Evolutionary conservation across 805 yeast genomes (phyloP).

Genomic region (Candida sakaeoensis): DNA sequence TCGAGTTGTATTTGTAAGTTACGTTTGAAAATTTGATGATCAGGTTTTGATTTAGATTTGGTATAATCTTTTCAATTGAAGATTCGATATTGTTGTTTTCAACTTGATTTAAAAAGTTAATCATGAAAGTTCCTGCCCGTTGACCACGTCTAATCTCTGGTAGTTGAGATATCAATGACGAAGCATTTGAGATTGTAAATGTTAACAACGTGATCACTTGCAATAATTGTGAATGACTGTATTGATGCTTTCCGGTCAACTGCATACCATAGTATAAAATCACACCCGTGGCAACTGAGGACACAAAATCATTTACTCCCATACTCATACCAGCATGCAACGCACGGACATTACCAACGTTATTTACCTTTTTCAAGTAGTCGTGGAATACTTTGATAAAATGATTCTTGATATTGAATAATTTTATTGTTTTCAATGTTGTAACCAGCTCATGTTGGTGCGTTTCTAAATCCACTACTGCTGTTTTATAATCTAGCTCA

Average conservation of each 20-base stretch:
- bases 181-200: constrained; percentile 67
- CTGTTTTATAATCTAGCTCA: constrained; percentile 59
- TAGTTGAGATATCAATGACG: constrained; percentile 55
- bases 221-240: constrained; percentile 55
- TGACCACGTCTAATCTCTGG: constrained; percentile 82
- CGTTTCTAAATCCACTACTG: constrained; percentile 53
- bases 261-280: constrained; percentile 77
- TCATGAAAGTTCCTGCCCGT: constrained; percentile 56
- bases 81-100: constrained; percentile 26
- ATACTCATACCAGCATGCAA: constrained; percentile 63
- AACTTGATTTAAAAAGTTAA: constrained; percentile 27
- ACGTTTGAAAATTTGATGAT: constrained; percentile 43
- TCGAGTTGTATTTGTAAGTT: constrained; percentile 46
- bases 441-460: constrained; percentile 48
- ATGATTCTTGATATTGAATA: constrained; percentile 47
- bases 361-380: constrained; percentile 27
- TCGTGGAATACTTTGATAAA: constrained; percentile 40
- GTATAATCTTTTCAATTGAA: constrained; percentile 19
- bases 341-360: constrained; percentile 50
- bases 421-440: constrained; percentile 62
- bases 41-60: constrained; percentile 3
- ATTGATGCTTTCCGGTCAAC: constrained; percentile 58
- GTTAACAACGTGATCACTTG: constrained; percentile 68
- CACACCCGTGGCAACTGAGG: constrained; percentile 63
- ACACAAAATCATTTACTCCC: constrained; percentile 51